Conservation (phyloP, 2,329 filamentous ascomycete genomes). For the Colletotrichum tanaceti region DNA sequence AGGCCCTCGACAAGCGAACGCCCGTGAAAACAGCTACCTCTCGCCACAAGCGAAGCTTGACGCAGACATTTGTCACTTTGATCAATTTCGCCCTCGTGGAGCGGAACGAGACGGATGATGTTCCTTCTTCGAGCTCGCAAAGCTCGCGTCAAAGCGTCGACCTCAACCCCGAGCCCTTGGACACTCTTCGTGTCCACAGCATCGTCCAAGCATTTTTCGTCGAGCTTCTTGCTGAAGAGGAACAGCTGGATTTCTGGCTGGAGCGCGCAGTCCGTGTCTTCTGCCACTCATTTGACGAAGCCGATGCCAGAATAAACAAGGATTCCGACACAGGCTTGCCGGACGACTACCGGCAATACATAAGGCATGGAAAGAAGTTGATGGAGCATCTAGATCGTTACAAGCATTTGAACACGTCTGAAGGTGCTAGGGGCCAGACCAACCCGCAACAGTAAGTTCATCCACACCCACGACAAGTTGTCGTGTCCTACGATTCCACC, state of each 20-base stretch:
- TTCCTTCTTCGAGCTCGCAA: constrained; percentile 55
- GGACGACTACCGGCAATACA: constrained; percentile 64
- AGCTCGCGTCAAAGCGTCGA: constrained; percentile 50
- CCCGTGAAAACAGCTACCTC: constrained; percentile 56
- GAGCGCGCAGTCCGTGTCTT: constrained; percentile 61
- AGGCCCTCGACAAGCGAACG: constrained; percentile 58
- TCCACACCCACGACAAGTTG: background rate
- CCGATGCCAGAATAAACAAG: constrained; percentile 56
- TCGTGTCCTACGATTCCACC: background rate
- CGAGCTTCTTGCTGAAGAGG: constrained; percentile 57
- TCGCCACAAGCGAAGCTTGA: constrained; percentile 52
- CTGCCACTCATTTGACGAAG: constrained; percentile 61
- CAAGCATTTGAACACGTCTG: constrained; percentile 43
- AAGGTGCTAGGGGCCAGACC: background rate
- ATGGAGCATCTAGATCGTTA: constrained; percentile 56
- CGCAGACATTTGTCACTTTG: constrained; percentile 61
- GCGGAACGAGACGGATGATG: constrained; percentile 58
- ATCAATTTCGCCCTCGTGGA: constrained; percentile 65
- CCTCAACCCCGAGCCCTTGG: constrained; percentile 55
- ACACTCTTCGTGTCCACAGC: constrained; percentile 62
- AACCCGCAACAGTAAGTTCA: background rate
- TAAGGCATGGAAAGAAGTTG: constrained; percentile 63
- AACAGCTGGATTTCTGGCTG: constrained; percentile 60
- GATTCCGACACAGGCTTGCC: constrained; percentile 54
- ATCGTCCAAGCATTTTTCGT: constrained; percentile 66